Conservation (phyloP, 176 grass and related monocot species). For the Saccharum officinarum region DNA sequence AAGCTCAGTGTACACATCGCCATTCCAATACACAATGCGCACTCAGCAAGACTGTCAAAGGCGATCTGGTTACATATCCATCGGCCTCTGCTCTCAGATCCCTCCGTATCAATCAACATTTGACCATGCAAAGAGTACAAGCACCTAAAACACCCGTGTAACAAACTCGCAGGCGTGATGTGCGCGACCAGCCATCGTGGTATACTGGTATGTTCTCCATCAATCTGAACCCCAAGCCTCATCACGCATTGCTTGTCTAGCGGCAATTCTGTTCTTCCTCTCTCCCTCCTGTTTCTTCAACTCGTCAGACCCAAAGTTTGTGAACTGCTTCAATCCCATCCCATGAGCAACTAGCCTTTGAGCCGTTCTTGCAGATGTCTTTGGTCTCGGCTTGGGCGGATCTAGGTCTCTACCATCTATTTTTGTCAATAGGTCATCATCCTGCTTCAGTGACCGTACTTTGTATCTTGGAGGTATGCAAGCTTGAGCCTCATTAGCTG, state of each 20-base stretch:
- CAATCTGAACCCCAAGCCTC: slow-evolving; percentile 85
- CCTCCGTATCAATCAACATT: background rate
- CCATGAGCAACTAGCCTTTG: slow-evolving; percentile 80
- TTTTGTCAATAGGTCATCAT: slow-evolving; percentile 63
- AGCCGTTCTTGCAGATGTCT: slow-evolving; percentile 78
- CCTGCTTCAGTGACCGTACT: slow-evolving; percentile 51
- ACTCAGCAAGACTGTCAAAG: no score
- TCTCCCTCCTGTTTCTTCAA: slow-evolving; percentile 75
- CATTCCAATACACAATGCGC: background rate
- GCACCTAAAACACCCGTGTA: background rate
- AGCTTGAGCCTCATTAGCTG: slow-evolving; percentile 68
- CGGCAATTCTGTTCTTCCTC: slow-evolving; percentile 64
- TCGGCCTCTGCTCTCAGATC: background rate
- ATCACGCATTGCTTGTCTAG: slow-evolving; percentile 60
- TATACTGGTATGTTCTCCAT: background rate
- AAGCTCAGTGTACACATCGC: background rate
- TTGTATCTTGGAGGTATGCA: slow-evolving; percentile 57
- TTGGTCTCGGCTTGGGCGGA: slow-evolving; percentile 70
- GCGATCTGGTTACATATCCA: background rate
- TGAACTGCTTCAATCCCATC: slow-evolving; percentile 66
- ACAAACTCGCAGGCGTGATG: background rate
- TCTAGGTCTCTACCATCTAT: slow-evolving; percentile 71
- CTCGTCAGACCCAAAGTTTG: slow-evolving; percentile 43
- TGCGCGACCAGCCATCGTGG: background rate
- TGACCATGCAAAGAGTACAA: background rate